Evolutionary conservation across 2,329 filamentous ascomycete genomes (phyloP).

Genomic region (Talaromyces islandicus): DNA sequence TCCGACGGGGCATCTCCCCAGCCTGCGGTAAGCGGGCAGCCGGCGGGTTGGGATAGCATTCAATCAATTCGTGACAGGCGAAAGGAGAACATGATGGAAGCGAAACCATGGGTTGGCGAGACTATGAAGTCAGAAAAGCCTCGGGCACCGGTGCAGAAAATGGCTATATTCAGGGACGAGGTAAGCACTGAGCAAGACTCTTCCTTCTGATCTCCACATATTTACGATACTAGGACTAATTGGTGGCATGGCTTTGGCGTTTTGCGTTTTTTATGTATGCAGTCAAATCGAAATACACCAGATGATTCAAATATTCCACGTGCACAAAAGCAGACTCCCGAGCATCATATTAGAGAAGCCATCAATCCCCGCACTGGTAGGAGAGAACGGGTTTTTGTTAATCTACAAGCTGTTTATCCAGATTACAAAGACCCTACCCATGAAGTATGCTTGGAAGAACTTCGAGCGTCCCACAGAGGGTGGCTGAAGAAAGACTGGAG

Average conservation of each 20-base stretch:
- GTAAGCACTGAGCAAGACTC: slow-evolving; percentile 57
- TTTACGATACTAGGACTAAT: slow-evolving; percentile 99
- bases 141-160: slow-evolving; percentile 69
- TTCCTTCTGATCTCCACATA: slow-evolving; percentile 50
- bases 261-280: slow-evolving; percentile 49
- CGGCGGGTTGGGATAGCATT: slow-evolving; percentile 87
- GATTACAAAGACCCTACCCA: slow-evolving; percentile 62
- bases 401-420: slow-evolving; percentile 80
- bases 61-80: slow-evolving; percentile 79
- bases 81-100: slow-evolving; percentile 86
- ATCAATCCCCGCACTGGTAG: slow-evolving; percentile 77
- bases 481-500: slow-evolving; percentile 54
- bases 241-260: slow-evolving; percentile 42
- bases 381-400: slow-evolving; percentile 79
- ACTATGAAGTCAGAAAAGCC: slow-evolving; percentile 83
- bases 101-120: slow-evolving; percentile 87
- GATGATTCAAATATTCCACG: slow-evolving; percentile 36
- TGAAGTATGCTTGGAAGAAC: slow-evolving; percentile 86
- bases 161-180: slow-evolving; percentile 91
- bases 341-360: slow-evolving; percentile 71
- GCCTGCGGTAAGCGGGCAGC: slow-evolving; percentile 46
- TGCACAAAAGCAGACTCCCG: slow-evolving; percentile 50
- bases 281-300: slow-evolving; percentile 38
- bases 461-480: slow-evolving; percentile 72
- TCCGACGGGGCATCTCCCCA: slow-evolving; percentile 54